phyloP scores from a whole-genome alignment of 306 rosid genomes.

The Quercus suber region DNA sequence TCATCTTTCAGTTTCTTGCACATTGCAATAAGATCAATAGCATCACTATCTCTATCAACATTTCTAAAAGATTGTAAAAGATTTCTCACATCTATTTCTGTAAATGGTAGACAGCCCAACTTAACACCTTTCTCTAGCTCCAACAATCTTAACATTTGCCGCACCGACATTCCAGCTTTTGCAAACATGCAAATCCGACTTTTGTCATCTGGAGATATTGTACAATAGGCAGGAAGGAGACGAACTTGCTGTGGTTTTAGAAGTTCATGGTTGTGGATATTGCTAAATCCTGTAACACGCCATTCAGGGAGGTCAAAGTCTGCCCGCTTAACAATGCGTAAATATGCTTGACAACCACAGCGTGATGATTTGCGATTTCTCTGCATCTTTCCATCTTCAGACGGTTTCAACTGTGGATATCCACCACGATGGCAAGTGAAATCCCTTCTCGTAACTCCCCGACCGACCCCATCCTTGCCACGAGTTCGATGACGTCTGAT shows the following conservation, averaged over 20 bases:
- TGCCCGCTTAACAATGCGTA: slow-evolving; percentile 77
- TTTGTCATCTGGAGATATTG: slow-evolving; percentile 81
- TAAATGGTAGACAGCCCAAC: slow-evolving; percentile 79
- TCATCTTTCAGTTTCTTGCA: slow-evolving; percentile 82
- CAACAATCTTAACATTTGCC: slow-evolving; percentile 87
- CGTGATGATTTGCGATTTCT: slow-evolving; percentile 82
- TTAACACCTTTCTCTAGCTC: slow-evolving; percentile 86
- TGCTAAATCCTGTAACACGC: slow-evolving; percentile 90
- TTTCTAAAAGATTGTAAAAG: slow-evolving; percentile 74
- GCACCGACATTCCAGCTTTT: slow-evolving; percentile 89
- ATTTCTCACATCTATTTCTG: slow-evolving; percentile 80
- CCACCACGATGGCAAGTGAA: slow-evolving; percentile 91
- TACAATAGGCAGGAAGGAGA: slow-evolving; percentile 61
- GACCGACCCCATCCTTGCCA: slow-evolving; percentile 90
- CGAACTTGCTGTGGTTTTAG: slow-evolving; percentile 61
- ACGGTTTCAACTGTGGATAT: slow-evolving; percentile 73
- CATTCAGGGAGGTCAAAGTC: slow-evolving; percentile 87
- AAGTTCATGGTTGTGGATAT: slow-evolving; percentile 73
- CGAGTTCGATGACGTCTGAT: slow-evolving; percentile 82
- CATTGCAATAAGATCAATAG: slow-evolving; percentile 80
- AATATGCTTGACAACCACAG: slow-evolving; percentile 81
- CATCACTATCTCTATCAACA: slow-evolving; percentile 74
- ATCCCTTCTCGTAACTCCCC: slow-evolving; percentile 86
- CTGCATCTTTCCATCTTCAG: slow-evolving; percentile 79
- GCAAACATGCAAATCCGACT: slow-evolving; percentile 85